Base-by-base conservation (phyloP, 2,329 filamentous ascomycete species). In the Colletotrichum sp. region DNA sequence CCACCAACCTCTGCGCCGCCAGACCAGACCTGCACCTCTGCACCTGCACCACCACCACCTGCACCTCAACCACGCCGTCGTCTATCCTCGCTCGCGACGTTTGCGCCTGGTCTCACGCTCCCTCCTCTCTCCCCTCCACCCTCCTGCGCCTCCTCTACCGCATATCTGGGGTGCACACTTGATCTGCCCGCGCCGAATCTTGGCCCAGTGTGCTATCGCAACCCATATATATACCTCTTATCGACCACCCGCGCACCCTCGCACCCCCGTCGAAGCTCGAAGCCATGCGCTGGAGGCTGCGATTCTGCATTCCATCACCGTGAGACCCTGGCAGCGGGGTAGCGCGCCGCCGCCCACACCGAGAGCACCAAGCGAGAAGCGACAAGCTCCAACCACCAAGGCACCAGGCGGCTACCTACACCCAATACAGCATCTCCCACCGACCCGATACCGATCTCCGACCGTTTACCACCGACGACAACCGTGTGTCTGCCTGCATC, bases 241-340 rank as follows among this genome's bases (percentile, higher is more conserved):
- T 55, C 5, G 28, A 56, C 30, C 38, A 24, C 10, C n/a, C 21
- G 21, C 64, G 28, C n/a, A 9, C 26, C 21, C 28, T 18, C 34
- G 13, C 21, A 52, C 56, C 12, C 55, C 70, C n/a, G 16, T 21
- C 38, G 8, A 58, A 52, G 9, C 26, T 65, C 18, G 73, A 67
- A 38, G 71, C 73, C 73, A 75, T 75, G 73, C 64, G 70, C 73
- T 73, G 64, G 70, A 75, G 56, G 73, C 38, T 75, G 55, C 73
- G 70, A 60, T 73, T 66, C 48, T 75, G 73, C 73, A 75, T 73
- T 75, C 70, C 73, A 75, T 73, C 70, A 55, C 70, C 70, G 70
- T 75, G 73, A 75, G 70, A 75, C 73, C 73, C 73, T 75, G 73
- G 70, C 73, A 75, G 73, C 73, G 73, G 73, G 73, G 73, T 75